Evolutionary conservation across 768 basidiomycete species (phyloP).

Genomic region (Russula sp.): DNA sequence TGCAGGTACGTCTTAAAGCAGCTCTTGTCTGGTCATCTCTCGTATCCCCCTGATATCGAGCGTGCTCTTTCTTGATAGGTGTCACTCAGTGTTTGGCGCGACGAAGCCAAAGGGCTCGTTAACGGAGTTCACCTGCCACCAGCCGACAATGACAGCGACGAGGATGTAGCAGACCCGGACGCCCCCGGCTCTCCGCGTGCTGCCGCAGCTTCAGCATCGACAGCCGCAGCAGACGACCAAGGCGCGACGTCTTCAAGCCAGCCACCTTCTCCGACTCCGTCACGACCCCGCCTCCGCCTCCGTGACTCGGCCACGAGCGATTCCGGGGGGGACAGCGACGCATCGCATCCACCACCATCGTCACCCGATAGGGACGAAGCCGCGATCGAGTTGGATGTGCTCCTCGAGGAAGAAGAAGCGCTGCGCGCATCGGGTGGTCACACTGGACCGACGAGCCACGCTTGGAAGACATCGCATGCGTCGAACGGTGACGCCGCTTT

Average conservation of each 20-base stretch:
- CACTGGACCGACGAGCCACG: constrained; percentile 2
- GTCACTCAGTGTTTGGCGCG: constrained; percentile 68
- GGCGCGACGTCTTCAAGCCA: constrained; percentile 2
- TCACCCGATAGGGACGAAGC: constrained; percentile 15
- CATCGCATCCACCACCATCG: constrained; percentile 17
- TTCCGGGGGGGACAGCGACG: constrained; percentile 15
- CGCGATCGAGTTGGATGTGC: constrained; percentile 16
- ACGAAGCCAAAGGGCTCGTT: constrained; percentile 49
- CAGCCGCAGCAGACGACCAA: constrained; percentile 25
- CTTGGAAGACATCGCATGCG: constrained; percentile 13
- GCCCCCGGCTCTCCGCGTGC: constrained; percentile 42
- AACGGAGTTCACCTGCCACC: constrained; percentile 30
- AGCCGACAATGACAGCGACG: constrained; percentile 38
- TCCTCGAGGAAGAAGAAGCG: constrained; percentile 24
- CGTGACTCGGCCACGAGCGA: constrained; percentile 2
- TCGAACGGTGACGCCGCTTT: constrained; percentile 15
- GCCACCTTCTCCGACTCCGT: constrained; percentile 11
- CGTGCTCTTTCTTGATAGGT: constrained; percentile 39
- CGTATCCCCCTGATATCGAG: background rate
- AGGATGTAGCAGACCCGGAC: constrained; percentile 41
- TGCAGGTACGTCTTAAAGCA: constrained; percentile 58
- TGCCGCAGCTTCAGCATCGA: constrained; percentile 29
- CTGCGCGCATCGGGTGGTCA: constrained; percentile 5
- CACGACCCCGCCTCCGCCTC: background rate
- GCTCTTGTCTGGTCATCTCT: constrained; percentile 5